phyloP scores from a whole-genome alignment of 768 basidiomycete genomes.

The Scleroderma bovista region DNA sequence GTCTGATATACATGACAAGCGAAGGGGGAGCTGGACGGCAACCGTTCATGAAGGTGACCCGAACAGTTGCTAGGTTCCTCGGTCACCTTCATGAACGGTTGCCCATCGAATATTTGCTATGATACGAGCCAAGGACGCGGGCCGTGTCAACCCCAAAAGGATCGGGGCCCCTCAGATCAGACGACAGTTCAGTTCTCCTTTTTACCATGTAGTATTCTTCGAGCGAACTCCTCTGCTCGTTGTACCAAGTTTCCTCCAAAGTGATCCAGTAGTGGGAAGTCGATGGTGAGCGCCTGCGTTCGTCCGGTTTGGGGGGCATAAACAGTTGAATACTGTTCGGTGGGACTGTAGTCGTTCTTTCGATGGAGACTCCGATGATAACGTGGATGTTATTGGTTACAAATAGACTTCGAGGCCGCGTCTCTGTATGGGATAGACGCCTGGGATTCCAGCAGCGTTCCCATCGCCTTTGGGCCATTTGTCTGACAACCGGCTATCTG shows the following conservation, averaged over 20 bases:
- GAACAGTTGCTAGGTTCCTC: slow-evolving; percentile 21
- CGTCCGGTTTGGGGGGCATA: slow-evolving; percentile 24
- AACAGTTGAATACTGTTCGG: slow-evolving; percentile 10
- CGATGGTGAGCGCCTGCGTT: slow-evolving; percentile 32
- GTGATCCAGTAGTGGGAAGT: slow-evolving; percentile 19
- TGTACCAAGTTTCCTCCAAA: slow-evolving; percentile 24
- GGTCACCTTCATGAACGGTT: too few relatives aligned
- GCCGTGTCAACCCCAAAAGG: too few relatives aligned
- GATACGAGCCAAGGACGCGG: background rate
- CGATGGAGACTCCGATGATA: slow-evolving; percentile 45
- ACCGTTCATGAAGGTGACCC: slow-evolving; percentile 14
- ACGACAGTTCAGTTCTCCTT: slow-evolving; percentile 16
- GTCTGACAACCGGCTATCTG: slow-evolving; percentile 40
- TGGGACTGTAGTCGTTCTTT: slow-evolving; percentile 33
- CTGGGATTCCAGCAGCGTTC: slow-evolving; percentile 41
- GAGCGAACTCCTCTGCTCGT: slow-evolving; percentile 38
- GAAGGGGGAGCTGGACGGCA: slow-evolving; percentile 1
- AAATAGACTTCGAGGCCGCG: slow-evolving; percentile 36
- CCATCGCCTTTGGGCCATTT: slow-evolving; percentile 38
- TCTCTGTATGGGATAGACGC: slow-evolving; percentile 37
- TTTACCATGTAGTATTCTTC: slow-evolving; percentile 40
- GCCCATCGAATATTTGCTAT: background rate
- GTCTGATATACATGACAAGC: slow-evolving; percentile 10
- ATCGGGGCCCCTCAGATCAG: too few relatives aligned
- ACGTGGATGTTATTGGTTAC: slow-evolving; percentile 26